Base-by-base conservation (phyloP, 169 alveolate genomes). In the Cardiosporidium cionae region DNA sequence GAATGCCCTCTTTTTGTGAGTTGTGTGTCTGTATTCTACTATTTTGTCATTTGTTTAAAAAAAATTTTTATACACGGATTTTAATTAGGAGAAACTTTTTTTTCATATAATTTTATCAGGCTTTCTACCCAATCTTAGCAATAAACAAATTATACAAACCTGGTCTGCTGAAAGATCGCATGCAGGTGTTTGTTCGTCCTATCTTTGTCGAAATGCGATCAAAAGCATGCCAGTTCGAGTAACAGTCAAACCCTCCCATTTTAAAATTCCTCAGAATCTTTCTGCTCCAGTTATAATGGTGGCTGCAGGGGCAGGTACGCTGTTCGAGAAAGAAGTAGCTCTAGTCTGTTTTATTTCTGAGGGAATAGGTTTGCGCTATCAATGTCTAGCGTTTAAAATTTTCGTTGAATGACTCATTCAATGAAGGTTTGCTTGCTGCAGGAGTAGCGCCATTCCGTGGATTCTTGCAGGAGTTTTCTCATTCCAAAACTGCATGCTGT, bases 261-360 rank as follows among this genome's bases (percentile, higher is more conserved):
- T 65, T 64, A 63, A 73, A 1, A 31, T 84, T 32, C 86, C 89
- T 16, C 70, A 85, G 7, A 67, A 70, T 9, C 72, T 79, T 22
- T 23, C 73, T 2, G 33, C 6, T 9, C 88, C 86, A 65, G 32
- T 84, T 32, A 54, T 85, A 44, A 81, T 85, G 79, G 80, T 85
- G 31, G 87, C 84, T 25, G 82, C 86, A 32, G 90, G 90, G 0
- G 69, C 90, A 27, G 90, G 88, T 81, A 82, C 0, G 2, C n/a
- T 3, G 32, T 4, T 27, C 2, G 34, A 2, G 16, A n/a, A 36
- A 4, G 70, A 22, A 52, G 35, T 3, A 2, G 36, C 54, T 22
- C 7, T 0, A 9, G 9, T 1, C 7, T 32, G 2, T 3, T 0
- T 0, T 27, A 23, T n/a, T 16, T 3, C 3, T 1, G 1, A 23